Evolutionary conservation across 495 filamentous ascomycete species (phyloP), one percentile per base, ranked within the genome.

Genomic region (Podospora appendiculata): DNA sequence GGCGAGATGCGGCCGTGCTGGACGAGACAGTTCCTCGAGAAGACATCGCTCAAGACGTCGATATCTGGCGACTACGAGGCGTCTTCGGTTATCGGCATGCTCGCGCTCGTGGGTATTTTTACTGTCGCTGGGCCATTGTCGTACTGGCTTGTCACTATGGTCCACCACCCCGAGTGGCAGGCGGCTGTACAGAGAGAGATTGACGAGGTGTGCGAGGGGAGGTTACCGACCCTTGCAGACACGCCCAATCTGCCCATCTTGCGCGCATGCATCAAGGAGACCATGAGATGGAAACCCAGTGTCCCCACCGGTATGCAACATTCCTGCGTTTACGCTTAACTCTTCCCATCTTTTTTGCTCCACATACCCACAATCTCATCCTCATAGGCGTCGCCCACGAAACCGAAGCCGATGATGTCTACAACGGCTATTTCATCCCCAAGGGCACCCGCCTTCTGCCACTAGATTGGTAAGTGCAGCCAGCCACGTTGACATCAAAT

Each of bases 211-310:
- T 80, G 78, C 50, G 67, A 55, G 39, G 18, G 55, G 0, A 59
- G 67, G 7, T 41, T 74, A 17, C 76, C 76, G 1, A 67, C 62
- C 8, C 67, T 75, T 9, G 67, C 66, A 7, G 75, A 79, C 35
- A 47, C 61, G 3, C 66, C 66, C 0, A 61, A 63, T 8, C 58
- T 79, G 13, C 76, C 76, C 1, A 64, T 64, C 2, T 54, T 83
- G 16, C 68, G 78, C 33, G 80, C 81, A 1, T 71, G 78, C 45
- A 74, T 82, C 40, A 63, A 63, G 55, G 61, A 63, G 47, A 61
- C 58, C 10, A 65, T 82, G 59, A 69, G 81, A 32, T 84, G 81
- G 81, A 71, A 69, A 39, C 79, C 79, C 9, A 72, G 70, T 44
- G 70, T 73, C 1, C 70, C 70, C 4, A 68, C 69, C 3, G 70